These are phyloP conservation scores for Saccharomycopsis guyanensis DNA, from an alignment of 805 yeast genomes.

Conservation along the genomic window DNA sequence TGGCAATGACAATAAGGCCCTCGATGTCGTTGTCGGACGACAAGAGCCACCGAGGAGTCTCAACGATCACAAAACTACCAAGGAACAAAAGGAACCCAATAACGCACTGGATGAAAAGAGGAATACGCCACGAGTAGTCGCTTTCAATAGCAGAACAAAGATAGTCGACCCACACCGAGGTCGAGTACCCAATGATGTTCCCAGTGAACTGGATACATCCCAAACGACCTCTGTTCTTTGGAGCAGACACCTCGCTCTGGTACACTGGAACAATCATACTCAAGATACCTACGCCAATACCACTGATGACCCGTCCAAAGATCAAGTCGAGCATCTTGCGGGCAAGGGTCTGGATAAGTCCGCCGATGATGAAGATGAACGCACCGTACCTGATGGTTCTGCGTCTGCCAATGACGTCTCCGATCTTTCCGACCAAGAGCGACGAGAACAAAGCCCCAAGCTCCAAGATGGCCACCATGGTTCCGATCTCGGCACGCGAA, in stretches of 20 bases:
- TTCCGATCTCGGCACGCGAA: conserved; percentile 65
- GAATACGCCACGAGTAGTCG: conserved; percentile 68
- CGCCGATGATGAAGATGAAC: conserved; percentile 69
- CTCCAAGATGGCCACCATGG: conserved; percentile 83
- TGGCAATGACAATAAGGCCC: conserved; percentile 79
- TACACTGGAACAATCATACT: conserved; percentile 82
- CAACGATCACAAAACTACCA: conserved; percentile 77
- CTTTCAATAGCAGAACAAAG: conserved; percentile 57
- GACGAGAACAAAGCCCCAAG: conserved; percentile 82
- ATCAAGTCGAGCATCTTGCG: conserved; percentile 47
- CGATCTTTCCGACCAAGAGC: conserved; percentile 65
- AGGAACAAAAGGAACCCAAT: conserved; percentile 60
- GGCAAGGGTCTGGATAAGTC: conserved; percentile 61
- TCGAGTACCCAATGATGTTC: conserved; percentile 71
- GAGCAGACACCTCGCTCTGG: conserved; percentile 84
- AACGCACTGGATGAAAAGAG: conserved; percentile 66
- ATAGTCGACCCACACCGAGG: conserved; percentile 85
- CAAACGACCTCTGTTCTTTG: conserved; percentile 74
- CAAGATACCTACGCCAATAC: conserved; percentile 81
- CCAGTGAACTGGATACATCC: conserved; percentile 89
- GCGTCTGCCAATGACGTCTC: conserved; percentile 75
- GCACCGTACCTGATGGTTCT: conserved; percentile 78
- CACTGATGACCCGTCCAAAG: conserved; percentile 71
- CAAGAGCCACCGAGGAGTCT: conserved; percentile 84
- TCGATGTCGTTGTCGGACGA: conserved; percentile 76